Conservation (phyloP, 495 filamentous ascomycete genomes). For the Recurvomyces mirabilis region DNA sequence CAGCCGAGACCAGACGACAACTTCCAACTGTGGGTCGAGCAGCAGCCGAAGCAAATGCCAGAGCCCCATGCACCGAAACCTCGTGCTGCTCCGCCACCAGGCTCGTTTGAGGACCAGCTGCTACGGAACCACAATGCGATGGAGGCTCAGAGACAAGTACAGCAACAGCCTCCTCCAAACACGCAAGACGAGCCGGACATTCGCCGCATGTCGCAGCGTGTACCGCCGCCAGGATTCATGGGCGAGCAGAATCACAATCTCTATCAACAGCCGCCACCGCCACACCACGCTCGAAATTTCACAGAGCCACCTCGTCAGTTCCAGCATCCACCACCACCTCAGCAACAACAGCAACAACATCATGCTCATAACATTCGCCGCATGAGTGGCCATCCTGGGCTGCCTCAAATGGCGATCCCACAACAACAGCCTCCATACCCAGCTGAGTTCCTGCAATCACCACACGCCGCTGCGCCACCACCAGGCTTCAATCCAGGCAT, state of each 20-base stretch:
- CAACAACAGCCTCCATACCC: conserved; percentile 9
- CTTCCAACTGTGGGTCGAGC: conserved; percentile 25
- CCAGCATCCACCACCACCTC: conserved; percentile 4
- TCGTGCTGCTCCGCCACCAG: conserved; percentile 21
- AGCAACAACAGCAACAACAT: neutral
- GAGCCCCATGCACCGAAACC: conserved; percentile 23
- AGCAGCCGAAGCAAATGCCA: conserved; percentile 18
- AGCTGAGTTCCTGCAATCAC: conserved; percentile 12
- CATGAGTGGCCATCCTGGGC: conserved; percentile 12
- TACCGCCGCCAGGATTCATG: conserved; percentile 18
- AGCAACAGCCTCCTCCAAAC: too few species aligned
- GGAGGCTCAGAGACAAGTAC: conserved; percentile 5
- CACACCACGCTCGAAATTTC: conserved; percentile 13
- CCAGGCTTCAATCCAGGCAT: conserved; percentile 17
- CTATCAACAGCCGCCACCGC: conserved; percentile 5
- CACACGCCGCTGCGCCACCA: conserved; percentile 1
- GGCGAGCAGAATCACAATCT: conserved; percentile 5
- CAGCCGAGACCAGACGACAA: conserved; percentile 17
- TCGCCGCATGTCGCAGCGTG: conserved; percentile 18
- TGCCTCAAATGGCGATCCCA: conserved; percentile 14
- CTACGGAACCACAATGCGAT: conserved; percentile 9
- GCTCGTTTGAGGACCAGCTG: conserved; percentile 19
- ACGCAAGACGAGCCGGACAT: conserved; percentile 7
- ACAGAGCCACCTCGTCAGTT: conserved; percentile 11
- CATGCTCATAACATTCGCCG: too few species aligned